Evolutionary conservation across 31 red algal species (phyloP).

Genomic region (Endocladia muricata): DNA sequence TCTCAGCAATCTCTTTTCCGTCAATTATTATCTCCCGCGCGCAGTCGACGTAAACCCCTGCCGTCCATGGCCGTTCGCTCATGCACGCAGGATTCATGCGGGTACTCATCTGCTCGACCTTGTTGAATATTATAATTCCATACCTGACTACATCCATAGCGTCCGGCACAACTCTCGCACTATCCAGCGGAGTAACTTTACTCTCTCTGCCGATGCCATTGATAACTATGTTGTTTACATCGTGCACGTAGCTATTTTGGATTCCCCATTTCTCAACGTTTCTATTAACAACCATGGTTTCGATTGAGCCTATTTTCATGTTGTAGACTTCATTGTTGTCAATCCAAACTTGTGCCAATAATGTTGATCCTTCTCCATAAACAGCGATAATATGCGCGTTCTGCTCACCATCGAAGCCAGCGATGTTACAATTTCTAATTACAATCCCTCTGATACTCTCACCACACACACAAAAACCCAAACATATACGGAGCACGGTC

Average conservation of each 20-base stretch:
- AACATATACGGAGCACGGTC: no score
- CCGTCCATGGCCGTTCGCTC: not conserved
- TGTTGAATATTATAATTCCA: constrained; percentile 5
- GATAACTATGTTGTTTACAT: not conserved
- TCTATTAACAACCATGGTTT: not conserved
- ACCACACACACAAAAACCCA: not conserved
- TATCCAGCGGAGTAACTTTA: not conserved
- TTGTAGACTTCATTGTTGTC: not conserved
- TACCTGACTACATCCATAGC: not conserved
- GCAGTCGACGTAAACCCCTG: constrained; percentile 11
- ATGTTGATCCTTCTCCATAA: not conserved
- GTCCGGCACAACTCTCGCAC: not conserved
- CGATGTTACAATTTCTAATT: not conserved
- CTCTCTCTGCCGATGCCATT: not conserved
- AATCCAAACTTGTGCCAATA: not conserved
- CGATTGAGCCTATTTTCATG: not conserved
- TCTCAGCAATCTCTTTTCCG: not conserved
- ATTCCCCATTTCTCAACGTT: not conserved
- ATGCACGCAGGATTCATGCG: not conserved
- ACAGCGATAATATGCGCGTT: not conserved
- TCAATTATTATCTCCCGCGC: constrained; percentile 2
- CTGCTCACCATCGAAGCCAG: not conserved
- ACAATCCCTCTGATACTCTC: not conserved
- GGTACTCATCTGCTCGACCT: not conserved
- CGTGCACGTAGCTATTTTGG: not conserved